Percentiles rank a stretch among this genome's conserved stretches.
phyloP scores from a whole-genome alignment of 148 eudicot genomes.

The Bassia scoparia region DNA sequence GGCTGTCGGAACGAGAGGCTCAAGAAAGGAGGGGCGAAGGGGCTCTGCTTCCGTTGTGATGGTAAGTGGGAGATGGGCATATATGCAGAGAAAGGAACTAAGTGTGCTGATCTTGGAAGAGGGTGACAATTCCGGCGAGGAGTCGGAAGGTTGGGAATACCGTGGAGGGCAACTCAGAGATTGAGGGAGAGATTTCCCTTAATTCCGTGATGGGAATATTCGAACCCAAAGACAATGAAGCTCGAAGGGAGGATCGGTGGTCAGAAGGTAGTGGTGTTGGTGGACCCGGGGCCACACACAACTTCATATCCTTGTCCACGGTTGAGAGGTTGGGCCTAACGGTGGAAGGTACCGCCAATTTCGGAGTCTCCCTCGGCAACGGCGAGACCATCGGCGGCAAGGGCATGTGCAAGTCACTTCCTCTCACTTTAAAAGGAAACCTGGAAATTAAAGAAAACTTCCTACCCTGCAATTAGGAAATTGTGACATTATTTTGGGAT shows the following conservation, averaged over 20 bases:
- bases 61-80: too few relatives aligned
- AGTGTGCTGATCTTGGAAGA: background rate
- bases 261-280: background rate
- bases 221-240: background rate
- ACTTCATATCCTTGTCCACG: background rate
- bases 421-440: too few relatives aligned
- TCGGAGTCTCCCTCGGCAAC: background rate
- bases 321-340: background rate
- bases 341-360: background rate
- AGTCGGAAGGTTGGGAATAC: too few relatives aligned
- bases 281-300: background rate
- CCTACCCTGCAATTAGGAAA: background rate
- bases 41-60: too few relatives aligned
- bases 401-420: too few relatives aligned
- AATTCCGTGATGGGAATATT: background rate
- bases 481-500: background rate
- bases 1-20: too few relatives aligned
- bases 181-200: too few relatives aligned
- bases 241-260: background rate
- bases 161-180: too few relatives aligned
- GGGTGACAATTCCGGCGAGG: too few relatives aligned
- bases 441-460: background rate
- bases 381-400: background rate
- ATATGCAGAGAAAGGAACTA: too few relatives aligned
- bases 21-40: too few relatives aligned